These are phyloP conservation scores for Neopestalotiopsis rosae DNA, from an alignment of 2,329 filamentous ascomycete genomes.

Conservation along the genomic window DNA sequence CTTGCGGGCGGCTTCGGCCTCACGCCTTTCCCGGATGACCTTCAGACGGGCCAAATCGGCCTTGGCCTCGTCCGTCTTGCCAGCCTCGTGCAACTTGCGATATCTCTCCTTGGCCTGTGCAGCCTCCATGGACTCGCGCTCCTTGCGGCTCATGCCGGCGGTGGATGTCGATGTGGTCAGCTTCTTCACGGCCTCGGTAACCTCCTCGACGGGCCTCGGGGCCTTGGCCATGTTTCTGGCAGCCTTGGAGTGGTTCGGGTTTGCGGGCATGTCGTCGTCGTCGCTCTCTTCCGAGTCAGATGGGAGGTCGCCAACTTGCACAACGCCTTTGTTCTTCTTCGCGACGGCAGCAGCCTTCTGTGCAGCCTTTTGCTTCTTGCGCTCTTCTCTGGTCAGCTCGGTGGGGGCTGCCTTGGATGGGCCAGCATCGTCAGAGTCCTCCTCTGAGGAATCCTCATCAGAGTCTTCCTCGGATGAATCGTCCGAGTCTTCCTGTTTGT, in stretches of 20 bases:
- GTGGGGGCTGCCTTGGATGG: constrained; percentile 47
- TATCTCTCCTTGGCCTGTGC: constrained; percentile 89
- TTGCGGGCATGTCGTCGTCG: constrained; percentile 74
- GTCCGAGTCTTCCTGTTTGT: constrained; percentile 53
- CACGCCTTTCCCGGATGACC: constrained; percentile 84
- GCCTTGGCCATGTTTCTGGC: constrained; percentile 63
- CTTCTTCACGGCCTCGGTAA: constrained; percentile 61
- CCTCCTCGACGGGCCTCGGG: constrained; percentile 51
- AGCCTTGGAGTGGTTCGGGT: constrained; percentile 89
- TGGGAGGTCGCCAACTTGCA: constrained; percentile 86
- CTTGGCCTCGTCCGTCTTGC: constrained; percentile 95
- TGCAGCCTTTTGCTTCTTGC: constrained; percentile 85
- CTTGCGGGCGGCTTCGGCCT: constrained; percentile 81
- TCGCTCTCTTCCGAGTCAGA: constrained; percentile 66
- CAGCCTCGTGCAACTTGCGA: constrained; percentile 88
- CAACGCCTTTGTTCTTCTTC: constrained; percentile 70
- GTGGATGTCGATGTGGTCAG: constrained; percentile 41
- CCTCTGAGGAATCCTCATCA: constrained; percentile 57
- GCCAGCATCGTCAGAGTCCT: constrained; percentile 53
- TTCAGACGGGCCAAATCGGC: constrained; percentile 84
- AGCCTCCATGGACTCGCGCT: constrained; percentile 80
- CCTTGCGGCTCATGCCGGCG: constrained; percentile 51
- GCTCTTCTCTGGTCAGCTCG: constrained; percentile 82
- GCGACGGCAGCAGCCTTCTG: constrained; percentile 89
- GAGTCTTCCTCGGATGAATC: constrained; percentile 52